Conservation (phyloP, 768 basidiomycete genomes). For the Russula ochroleuca region DNA sequence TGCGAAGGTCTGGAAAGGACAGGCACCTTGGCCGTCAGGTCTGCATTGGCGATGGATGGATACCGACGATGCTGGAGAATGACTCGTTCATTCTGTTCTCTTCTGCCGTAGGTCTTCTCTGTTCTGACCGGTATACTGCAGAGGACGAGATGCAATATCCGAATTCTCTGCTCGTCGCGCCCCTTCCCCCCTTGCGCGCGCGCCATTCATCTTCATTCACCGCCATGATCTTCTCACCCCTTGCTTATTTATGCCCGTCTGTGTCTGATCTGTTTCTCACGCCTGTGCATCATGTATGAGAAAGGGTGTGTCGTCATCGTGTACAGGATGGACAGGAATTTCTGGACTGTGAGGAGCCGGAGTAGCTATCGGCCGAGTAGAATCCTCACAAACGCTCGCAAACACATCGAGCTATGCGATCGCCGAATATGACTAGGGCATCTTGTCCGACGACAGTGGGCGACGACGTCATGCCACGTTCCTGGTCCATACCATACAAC, state of each 20-base stretch:
- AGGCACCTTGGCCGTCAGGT: background rate
- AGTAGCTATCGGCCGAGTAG: background rate
- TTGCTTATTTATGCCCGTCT: background rate
- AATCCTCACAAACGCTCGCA: background rate
- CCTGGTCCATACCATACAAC: constrained; percentile 14
- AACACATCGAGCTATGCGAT: background rate
- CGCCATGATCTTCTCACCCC: background rate
- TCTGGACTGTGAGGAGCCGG: background rate
- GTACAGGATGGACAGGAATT: background rate
- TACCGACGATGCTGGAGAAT: background rate
- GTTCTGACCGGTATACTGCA: background rate
- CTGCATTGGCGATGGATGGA: background rate
- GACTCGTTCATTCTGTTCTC: background rate
- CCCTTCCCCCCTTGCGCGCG: background rate
- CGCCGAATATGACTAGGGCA: background rate
- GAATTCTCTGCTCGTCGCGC: background rate
- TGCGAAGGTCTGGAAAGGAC: background rate
- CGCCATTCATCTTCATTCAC: background rate
- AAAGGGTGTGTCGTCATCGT: background rate
- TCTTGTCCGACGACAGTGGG: background rate
- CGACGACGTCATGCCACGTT: constrained; percentile 19
- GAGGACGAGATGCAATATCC: background rate
- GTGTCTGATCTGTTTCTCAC: background rate
- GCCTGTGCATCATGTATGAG: background rate
- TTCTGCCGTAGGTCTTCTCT: background rate